phyloP scores from a whole-genome alignment of 2,329 filamentous ascomycete species.

The Cordyceps cateniannulata region DNA sequence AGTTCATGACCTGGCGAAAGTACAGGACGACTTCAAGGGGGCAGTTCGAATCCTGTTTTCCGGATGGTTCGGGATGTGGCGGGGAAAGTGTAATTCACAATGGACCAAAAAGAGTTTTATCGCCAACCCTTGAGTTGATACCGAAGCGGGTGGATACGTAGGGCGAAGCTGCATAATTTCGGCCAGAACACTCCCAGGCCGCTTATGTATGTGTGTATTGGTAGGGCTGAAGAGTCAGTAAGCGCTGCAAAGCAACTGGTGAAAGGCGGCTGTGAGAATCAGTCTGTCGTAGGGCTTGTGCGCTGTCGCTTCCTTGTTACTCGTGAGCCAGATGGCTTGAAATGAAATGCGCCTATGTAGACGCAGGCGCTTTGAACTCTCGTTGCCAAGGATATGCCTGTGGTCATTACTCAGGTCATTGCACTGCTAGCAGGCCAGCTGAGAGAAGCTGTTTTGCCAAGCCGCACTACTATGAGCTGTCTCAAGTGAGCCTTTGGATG shows the following conservation, averaged over 20 bases:
- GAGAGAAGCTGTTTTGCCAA: not conserved
- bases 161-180: not conserved
- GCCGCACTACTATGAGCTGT: not conserved
- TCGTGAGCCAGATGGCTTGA: too few species aligned
- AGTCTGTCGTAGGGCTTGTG: not conserved
- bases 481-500: too few species aligned
- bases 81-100: not conserved
- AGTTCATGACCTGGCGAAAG: not conserved
- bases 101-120: not conserved
- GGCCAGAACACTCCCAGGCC: not conserved
- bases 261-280: not conserved
- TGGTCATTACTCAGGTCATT: not conserved
- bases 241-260: not conserved
- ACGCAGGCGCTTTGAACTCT: not conserved
- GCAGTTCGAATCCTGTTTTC: not conserved
- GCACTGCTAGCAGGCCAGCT: not conserved
- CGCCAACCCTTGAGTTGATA: not conserved
- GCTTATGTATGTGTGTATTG: not conserved
- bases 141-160: not conserved
- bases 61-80: not conserved
- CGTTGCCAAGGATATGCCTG: not conserved
- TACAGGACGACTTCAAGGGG: not conserved
- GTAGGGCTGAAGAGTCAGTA: not conserved
- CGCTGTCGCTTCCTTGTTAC: not conserved
- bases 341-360: not conserved